Evolutionary conservation across 2,329 filamentous ascomycete species (phyloP), one percentile per base, ranked within the genome.

Genomic region (Neoarthrinium moseri): DNA sequence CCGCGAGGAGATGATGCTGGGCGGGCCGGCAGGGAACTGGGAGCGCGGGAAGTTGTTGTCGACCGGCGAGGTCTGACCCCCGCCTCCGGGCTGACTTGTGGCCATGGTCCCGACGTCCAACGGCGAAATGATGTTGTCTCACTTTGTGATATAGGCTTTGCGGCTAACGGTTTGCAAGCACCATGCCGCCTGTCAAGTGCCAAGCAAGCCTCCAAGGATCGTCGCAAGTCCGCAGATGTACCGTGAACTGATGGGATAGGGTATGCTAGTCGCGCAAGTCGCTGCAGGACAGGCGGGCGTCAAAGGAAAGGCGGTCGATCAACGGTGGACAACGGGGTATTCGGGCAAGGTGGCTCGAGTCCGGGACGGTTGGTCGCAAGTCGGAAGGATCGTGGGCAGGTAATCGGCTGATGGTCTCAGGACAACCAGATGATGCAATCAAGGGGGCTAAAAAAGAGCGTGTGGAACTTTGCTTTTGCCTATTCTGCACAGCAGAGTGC

Each of bases 1-100:
- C 50, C 82, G 81, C 47, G 84, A 87, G 22, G 86, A 89, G 43
- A 88, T 85, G 47, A 87, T 75, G 52, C 84, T 87, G 37, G 81
- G 74, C 18, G 79, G 75, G 24, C 79, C 43, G 13, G 72, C 56
- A 3, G 71, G 67, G 38, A 70, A 69, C 34, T 70, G 66, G 3
- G 71, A 67, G 30, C 56, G 57, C 17, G 67, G 62, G 43, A 72
- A 70, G 48, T 63, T 62, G 30, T 68, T 68, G 42, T 72, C 66
- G 42, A 59, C 57, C 35, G 70, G 65, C 46, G 68, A 65, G 41
- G 59, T 58, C 23, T 66, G 57, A 47, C 61, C 64, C 48, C 62
- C 59, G n/a, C n/a, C n/a, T 47, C 63, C 62, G 29, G 55, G 50
- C 37, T 62, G 60, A 41, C 69, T 68, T 15, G 63, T 61, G 38